A percentile compares a stretch with the other conserved stretches of the same genome.
Evolutionary conservation across 2,329 filamentous ascomycete genomes (phyloP).

Genomic region (Colletotrichum gigasporum): DNA sequence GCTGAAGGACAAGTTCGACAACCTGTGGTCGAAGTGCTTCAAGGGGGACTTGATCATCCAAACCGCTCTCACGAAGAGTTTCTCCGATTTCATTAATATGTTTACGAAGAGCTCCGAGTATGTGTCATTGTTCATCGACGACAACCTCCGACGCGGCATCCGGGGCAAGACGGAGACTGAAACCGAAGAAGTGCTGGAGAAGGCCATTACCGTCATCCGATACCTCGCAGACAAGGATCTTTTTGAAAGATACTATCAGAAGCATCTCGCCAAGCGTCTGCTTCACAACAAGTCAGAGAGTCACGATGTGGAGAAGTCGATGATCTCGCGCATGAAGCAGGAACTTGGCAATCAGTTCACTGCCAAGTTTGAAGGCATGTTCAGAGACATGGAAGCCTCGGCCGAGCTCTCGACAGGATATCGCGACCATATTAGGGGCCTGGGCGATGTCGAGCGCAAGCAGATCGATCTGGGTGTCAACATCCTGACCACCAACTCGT

Average conservation of each 20-base stretch:
- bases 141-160: conserved; percentile 93
- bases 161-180: conserved; percentile 92
- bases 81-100: conserved; percentile 92
- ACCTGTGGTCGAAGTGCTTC: conserved; percentile 79
- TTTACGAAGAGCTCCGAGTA: conserved; percentile 89
- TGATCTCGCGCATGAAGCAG: conserved; percentile 97
- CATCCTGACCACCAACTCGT: conserved; percentile 92
- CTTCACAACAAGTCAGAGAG: conserved; percentile 91
- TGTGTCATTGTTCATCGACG: conserved; percentile 95
- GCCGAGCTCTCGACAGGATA: conserved; percentile 84
- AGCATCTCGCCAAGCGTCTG: conserved; percentile 88
- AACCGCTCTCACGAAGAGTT: conserved; percentile 84
- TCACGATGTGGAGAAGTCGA: conserved; percentile 91
- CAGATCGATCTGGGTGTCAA: conserved; percentile 83
- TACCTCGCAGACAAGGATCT: conserved; percentile 93
- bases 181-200: conserved; percentile 85
- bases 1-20: conserved; percentile 91
- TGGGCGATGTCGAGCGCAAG: conserved; percentile 63
- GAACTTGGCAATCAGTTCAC: conserved; percentile 96
- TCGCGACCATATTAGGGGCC: conserved; percentile 69
- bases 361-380: conserved; percentile 94
- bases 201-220: conserved; percentile 86
- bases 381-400: conserved; percentile 92
- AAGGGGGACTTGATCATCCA: conserved; percentile 79
- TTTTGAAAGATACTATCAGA: conserved; percentile 98